phyloP scores from a whole-genome alignment of 768 basidiomycete species.

The Tricholoma saponaceum region DNA sequence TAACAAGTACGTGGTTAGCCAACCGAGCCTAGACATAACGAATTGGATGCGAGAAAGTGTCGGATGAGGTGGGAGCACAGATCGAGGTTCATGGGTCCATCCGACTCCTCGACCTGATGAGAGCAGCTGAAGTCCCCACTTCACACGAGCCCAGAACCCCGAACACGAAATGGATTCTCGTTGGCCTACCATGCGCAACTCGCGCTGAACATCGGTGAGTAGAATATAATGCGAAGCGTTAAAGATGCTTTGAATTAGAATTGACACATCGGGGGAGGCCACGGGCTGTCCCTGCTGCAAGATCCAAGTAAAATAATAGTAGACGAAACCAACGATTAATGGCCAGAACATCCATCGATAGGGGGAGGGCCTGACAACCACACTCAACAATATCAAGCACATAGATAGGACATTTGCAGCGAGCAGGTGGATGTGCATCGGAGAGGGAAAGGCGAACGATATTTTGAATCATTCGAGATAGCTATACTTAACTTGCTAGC shows the following conservation, averaged over 20 bases:
- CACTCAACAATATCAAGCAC: too few relatives aligned
- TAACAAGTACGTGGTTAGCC: not conserved
- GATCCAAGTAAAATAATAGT: conserved; percentile 4
- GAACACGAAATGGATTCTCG: conserved; percentile 9
- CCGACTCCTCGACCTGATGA: conserved; percentile 23
- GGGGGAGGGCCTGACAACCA: conserved; percentile 9
- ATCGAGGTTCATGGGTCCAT: conserved; percentile 22
- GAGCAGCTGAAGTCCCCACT: conserved; percentile 20
- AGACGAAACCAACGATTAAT: not conserved
- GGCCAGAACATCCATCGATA: conserved; percentile 13
- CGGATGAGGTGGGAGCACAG: conserved; percentile 12
- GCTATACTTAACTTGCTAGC: too few relatives aligned
- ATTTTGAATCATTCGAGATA: too few relatives aligned
- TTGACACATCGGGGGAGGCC: conserved; percentile 2
- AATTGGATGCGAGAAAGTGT: not conserved
- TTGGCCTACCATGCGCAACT: conserved; percentile 15
- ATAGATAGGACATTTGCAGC: too few relatives aligned
- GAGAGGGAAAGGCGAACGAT: too few relatives aligned
- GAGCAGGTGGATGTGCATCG: too few relatives aligned
- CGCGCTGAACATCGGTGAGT: conserved; percentile 23
- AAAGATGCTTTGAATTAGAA: not conserved
- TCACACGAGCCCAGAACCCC: conserved; percentile 15
- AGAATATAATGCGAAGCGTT: conserved; percentile 15
- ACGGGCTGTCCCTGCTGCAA: not conserved
- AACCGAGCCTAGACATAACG: not conserved